Percentiles rank a stretch among this genome's conserved stretches.
Evolutionary conservation across 2,329 filamentous ascomycete genomes (phyloP).

Genomic region (Exserohilum rostratum): DNA sequence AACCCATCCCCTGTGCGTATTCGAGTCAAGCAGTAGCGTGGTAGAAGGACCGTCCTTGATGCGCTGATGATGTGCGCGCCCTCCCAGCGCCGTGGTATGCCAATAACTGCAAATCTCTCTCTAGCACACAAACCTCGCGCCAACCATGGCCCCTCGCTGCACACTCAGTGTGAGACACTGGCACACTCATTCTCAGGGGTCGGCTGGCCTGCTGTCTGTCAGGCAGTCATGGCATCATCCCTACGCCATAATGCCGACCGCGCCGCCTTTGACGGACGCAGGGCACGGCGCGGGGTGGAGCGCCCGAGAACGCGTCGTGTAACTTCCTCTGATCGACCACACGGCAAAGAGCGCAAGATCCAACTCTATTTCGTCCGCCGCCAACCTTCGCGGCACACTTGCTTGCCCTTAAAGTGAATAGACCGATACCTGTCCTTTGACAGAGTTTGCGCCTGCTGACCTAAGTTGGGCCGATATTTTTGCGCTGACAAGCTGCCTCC

Average conservation of each 20-base stretch:
- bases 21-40: slow-evolving; percentile 24
- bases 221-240: slow-evolving; percentile 21
- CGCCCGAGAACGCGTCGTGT: slow-evolving; percentile 23
- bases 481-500: slow-evolving; percentile 15
- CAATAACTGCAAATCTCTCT: background rate
- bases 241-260: slow-evolving; percentile 12
- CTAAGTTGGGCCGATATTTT: slow-evolving; percentile 12
- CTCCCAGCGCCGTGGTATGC: slow-evolving; percentile 11
- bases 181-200: slow-evolving; percentile 1
- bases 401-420: slow-evolving; percentile 9
- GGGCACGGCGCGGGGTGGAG: slow-evolving; percentile 27
- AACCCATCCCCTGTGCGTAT: slow-evolving; percentile 14
- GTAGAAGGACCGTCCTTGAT: slow-evolving; percentile 19
- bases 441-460: slow-evolving; percentile 18
- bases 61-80: slow-evolving; percentile 21
- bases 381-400: slow-evolving; percentile 24
- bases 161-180: slow-evolving; percentile 1
- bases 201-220: background rate
- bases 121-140: background rate
- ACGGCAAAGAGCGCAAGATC: slow-evolving; percentile 20
- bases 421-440: slow-evolving; percentile 8
- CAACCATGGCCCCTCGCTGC: background rate
- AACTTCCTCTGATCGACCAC: slow-evolving; percentile 28
- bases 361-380: slow-evolving; percentile 19
- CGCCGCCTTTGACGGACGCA: slow-evolving; percentile 19